A percentile compares a stretch with the other conserved stretches of the same genome.
These are phyloP conservation scores for Lagerstroemia speciosa DNA, from an alignment of 345 rosid species.

Conservation along the genomic window DNA sequence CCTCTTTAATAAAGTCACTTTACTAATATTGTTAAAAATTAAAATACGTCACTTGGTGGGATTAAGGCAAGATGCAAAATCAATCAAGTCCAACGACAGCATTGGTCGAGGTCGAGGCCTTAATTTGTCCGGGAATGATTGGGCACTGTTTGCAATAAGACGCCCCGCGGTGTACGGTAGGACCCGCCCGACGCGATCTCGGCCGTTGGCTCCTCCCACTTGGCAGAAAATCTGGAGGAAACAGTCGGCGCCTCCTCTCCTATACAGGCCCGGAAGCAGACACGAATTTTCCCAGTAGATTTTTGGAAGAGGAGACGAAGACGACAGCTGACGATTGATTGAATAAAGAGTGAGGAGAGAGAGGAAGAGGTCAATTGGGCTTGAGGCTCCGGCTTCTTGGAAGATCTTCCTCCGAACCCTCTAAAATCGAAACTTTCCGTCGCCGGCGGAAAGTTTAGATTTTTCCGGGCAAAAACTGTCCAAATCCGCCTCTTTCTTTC, in stretches of 20 bases:
- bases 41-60: background rate
- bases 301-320: background rate
- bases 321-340: background rate
- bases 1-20: no score
- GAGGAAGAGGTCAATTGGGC: background rate
- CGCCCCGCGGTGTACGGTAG: background rate
- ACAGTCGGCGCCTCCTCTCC: background rate
- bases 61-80: background rate
- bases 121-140: background rate
- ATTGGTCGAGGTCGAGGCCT: background rate
- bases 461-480: background rate
- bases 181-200: background rate
- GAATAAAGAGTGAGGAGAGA: background rate
- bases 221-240: background rate
- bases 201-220: constrained; percentile 1
- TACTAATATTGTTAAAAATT: background rate
- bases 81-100: background rate
- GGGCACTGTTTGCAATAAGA: background rate
- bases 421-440: background rate
- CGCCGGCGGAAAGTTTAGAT: background rate
- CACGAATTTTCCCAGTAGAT: background rate
- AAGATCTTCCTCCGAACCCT: background rate
- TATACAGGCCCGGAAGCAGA: background rate
- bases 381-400: background rate
- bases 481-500: background rate